phyloP scores from a whole-genome alignment of 2,329 filamentous ascomycete genomes.

The Trichoderma afroharzianum region DNA sequence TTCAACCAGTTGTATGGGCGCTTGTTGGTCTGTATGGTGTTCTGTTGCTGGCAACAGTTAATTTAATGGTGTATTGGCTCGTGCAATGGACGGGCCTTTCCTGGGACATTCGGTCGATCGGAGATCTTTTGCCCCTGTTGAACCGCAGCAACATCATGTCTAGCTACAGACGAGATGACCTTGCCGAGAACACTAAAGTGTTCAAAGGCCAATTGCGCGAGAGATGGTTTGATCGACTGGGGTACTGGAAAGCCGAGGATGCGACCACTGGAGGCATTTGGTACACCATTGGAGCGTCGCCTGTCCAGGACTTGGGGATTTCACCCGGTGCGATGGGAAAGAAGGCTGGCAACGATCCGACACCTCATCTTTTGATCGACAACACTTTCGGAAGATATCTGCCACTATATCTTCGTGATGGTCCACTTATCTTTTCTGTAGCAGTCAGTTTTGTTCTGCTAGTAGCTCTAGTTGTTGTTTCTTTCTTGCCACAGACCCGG shows the following conservation, averaged over 20 bases:
- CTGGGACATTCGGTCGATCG: slow-evolving; percentile 81
- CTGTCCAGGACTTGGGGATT: slow-evolving; percentile 23
- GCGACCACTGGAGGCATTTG: slow-evolving; percentile 63
- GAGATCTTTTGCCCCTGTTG: slow-evolving; percentile 74
- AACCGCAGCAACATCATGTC: slow-evolving; percentile 74
- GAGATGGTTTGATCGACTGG: slow-evolving; percentile 67
- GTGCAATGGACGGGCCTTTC: slow-evolving; percentile 67
- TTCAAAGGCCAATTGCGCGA: slow-evolving; percentile 52
- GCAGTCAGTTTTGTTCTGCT: slow-evolving; percentile 59
- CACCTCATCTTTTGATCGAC: slow-evolving; percentile 22
- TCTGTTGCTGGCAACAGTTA: slow-evolving; percentile 51
- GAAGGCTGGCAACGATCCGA: slow-evolving; percentile 29
- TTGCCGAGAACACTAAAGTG: slow-evolving; percentile 48
- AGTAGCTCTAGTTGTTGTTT: slow-evolving; percentile 69
- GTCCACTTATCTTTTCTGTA: slow-evolving; percentile 62
- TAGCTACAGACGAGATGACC: slow-evolving; percentile 66
- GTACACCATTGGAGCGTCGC: slow-evolving; percentile 66
- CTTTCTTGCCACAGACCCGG: slow-evolving; percentile 67
- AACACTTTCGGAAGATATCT: slow-evolving; percentile 56
- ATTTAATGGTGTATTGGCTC: slow-evolving; percentile 62
- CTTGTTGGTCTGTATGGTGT: slow-evolving; percentile 70
- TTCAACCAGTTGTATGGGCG: slow-evolving; percentile 75
- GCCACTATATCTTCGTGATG: slow-evolving; percentile 71
- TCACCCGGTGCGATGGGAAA: slow-evolving; percentile 27
- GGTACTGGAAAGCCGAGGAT: slow-evolving; percentile 76